Evolutionary conservation across 2,329 filamentous ascomycete genomes (phyloP).

Genomic region (Rosellinia necatrix): DNA sequence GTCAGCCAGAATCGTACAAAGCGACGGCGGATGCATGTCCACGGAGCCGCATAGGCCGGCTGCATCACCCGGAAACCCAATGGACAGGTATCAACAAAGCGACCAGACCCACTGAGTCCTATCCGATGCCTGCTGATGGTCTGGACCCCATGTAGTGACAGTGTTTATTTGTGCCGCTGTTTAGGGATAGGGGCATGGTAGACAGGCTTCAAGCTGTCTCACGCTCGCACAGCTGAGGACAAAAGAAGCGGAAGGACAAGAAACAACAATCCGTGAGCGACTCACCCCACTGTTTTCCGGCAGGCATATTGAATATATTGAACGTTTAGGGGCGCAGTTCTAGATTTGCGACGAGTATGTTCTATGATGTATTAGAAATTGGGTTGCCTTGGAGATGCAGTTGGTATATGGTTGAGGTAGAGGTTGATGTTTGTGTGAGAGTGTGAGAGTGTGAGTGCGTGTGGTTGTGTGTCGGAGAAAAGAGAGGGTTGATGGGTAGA

Average conservation of each 20-base stretch:
- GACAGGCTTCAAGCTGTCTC: too few relatives aligned
- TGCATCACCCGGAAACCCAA: constrained; percentile 13
- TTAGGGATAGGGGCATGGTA: not conserved
- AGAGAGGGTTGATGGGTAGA: constrained; percentile 4
- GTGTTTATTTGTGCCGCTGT: constrained; percentile 27
- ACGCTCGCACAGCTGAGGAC: constrained; percentile 3
- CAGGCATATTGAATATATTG: constrained; percentile 41
- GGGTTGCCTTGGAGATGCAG: not conserved
- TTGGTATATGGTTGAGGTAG: not conserved
- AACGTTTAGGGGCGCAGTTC: not conserved
- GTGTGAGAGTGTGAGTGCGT: not conserved
- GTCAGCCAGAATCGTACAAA: constrained; percentile 30
- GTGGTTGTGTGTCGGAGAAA: not conserved
- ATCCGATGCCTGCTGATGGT: constrained; percentile 7
- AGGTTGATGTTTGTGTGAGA: not conserved
- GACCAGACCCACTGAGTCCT: constrained; percentile 25
- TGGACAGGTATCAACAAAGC: constrained; percentile 13
- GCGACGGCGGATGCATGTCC: constrained; percentile 16
- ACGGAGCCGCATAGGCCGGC: constrained; percentile 18
- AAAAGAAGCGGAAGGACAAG: not conserved
- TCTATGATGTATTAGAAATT: too few relatives aligned
- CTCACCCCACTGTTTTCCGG: constrained; percentile 48
- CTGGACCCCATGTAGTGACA: constrained; percentile 12
- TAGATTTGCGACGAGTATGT: not conserved
- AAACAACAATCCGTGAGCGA: constrained; percentile 24